phyloP scores from a whole-genome alignment of 1,284 basidiomycete genomes.

The Tylopilus sp. region DNA sequence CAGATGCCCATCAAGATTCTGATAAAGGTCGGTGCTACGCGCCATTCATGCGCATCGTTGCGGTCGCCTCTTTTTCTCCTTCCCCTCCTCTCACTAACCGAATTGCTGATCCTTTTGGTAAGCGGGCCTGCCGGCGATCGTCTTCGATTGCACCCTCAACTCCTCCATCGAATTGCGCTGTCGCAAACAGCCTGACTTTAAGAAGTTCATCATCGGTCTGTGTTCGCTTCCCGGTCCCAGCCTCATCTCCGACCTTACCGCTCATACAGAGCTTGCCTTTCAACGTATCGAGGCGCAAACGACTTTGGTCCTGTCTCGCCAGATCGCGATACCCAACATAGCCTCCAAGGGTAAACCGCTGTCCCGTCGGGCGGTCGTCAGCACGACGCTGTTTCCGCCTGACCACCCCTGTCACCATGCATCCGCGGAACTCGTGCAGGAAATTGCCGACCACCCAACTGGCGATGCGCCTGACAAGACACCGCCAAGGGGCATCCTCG shows the following conservation, averaged over 20 bases:
- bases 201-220: slow-evolving; percentile 58
- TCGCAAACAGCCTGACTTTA: slow-evolving; percentile 59
- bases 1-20: slow-evolving; percentile 53
- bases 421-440: slow-evolving; percentile 44
- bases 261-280: slow-evolving; percentile 55
- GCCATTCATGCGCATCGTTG: slow-evolving; percentile 7
- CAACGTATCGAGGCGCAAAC: slow-evolving; percentile 64
- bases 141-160: slow-evolving; percentile 70
- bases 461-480: slow-evolving; percentile 1
- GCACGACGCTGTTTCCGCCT: slow-evolving; percentile 39
- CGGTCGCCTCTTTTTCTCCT: background rate
- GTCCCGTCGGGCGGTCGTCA: slow-evolving; percentile 55
- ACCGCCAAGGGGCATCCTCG: slow-evolving; percentile 42
- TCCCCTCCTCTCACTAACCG: slow-evolving; percentile 2
- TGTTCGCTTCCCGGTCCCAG: slow-evolving; percentile 29
- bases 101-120: slow-evolving; percentile 7
- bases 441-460: slow-evolving; percentile 25
- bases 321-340: slow-evolving; percentile 67
- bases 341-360: slow-evolving; percentile 59
- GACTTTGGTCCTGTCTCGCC: slow-evolving; percentile 54
- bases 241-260: slow-evolving; percentile 10
- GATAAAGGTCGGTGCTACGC: slow-evolving; percentile 59
- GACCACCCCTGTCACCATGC: slow-evolving; percentile 24
- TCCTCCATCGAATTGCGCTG: slow-evolving; percentile 52
- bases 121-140: slow-evolving; percentile 66